A percentile compares a stretch with the other conserved stretches of the same genome.
These are phyloP conservation scores for Podosphaera leucotricha DNA, from an alignment of 2,329 filamentous ascomycete genomes.

Conservation along the genomic window DNA sequence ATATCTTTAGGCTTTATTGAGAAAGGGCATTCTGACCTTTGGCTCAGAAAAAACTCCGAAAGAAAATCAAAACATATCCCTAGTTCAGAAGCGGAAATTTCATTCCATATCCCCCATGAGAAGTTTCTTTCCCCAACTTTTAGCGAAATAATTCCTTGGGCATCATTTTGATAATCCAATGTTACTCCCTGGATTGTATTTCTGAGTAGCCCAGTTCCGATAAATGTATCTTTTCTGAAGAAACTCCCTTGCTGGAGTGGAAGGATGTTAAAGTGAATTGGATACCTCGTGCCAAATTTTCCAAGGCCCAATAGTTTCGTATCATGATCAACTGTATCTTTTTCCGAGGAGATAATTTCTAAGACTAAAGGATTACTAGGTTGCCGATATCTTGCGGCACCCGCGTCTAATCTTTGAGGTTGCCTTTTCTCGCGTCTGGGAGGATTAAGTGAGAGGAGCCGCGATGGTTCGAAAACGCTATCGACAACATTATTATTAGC, in stretches of 20 bases:
- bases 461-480: not conserved
- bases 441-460: not conserved
- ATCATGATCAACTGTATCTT: constrained; percentile 5
- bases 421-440: constrained; percentile 7
- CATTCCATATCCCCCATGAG: constrained; percentile 32
- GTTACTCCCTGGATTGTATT: not conserved
- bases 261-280: constrained; percentile 37
- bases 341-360: constrained; percentile 9
- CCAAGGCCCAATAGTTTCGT: constrained; percentile 29
- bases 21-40: not conserved
- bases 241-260: constrained; percentile 30
- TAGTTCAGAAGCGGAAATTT: constrained; percentile 33
- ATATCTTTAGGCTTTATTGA: constrained; percentile 3
- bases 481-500: not conserved
- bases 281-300: constrained; percentile 36
- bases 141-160: not conserved
- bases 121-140: constrained; percentile 24
- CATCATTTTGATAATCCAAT: not conserved
- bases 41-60: constrained; percentile 19
- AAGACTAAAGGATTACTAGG: constrained; percentile 13
- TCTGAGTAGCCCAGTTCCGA: constrained; percentile 28
- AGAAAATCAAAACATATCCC: constrained; percentile 37
- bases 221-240: constrained; percentile 34
- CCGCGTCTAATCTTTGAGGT: constrained; percentile 13
- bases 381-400: constrained; percentile 15